Evolutionary conservation across 495 filamentous ascomycete genomes (phyloP), one percentile per base, ranked within the genome.

Genomic region (Neurospora intermedia): DNA sequence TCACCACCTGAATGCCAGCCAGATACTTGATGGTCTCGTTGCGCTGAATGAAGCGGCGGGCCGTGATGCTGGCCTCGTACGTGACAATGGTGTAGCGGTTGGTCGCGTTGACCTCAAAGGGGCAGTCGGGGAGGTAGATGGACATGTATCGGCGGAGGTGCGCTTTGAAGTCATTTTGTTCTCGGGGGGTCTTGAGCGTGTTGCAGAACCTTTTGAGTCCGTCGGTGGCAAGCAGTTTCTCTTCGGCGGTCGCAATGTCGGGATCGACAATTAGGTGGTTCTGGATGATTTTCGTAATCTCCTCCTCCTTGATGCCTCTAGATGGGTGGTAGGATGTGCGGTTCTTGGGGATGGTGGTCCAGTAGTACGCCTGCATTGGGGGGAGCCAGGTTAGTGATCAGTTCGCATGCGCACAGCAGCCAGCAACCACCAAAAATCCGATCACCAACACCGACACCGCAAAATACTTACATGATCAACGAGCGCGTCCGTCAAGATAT

Each of bases 301-400:
- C 91, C 69, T 95, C 92, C 78, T 97, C 93, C 71, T 85, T 87
- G 69, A 98, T 86, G 16, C 93, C 92, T 71, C 96, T 89, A 18
- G 90, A 92, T 9, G 93, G 87, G 77, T 90, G 91, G 82, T 97
- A 99, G 72, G 92, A 92, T 48, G 88, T 90, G 54, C 92, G 91
- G 76, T 98, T 97, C 81, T 99, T 99, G 69, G 94, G 94, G 59
- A 97, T 97, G 10, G 88, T 92, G 15, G 94, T 94, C 96, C 96
- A 98, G 83, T 92, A 98, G 79, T 92, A 97, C 16, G 91, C 90
- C 96, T 99, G 78, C 38, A 4, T 4, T 11, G 23, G 48, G 4
- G 4, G 15, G 23, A 59, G 2, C 4, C 35, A 23, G 42, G 7
- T 71, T 71, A 71, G 62, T 70, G 73, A 31, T 73, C 43, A 72